Evolutionary conservation across 345 rosid genomes (phyloP).

Genomic region (Rubroshorea leprosula): DNA sequence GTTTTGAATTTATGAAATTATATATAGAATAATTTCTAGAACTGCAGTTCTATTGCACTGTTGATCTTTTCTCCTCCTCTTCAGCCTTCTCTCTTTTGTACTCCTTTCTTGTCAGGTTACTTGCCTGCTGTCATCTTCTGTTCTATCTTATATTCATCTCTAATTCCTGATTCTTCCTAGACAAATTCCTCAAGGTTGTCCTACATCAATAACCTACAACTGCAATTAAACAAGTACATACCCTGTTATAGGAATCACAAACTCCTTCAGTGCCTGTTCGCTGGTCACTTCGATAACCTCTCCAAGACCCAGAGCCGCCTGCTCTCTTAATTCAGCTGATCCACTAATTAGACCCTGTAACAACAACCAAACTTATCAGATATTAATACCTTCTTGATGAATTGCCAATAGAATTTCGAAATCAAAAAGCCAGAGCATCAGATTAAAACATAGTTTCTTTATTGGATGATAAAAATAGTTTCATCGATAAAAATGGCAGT

Average conservation of each 20-base stretch:
- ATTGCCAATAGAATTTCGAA: neutral
- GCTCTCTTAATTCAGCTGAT: conserved; percentile 89
- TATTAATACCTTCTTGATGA: neutral
- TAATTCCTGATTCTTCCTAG: too few species aligned
- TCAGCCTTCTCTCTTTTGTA: too few species aligned
- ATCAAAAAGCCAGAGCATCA: neutral
- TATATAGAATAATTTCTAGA: too few species aligned
- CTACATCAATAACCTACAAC: too few species aligned
- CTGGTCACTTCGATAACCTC: conserved; percentile 97
- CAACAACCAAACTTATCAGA: conserved; percentile 14
- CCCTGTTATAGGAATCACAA: conserved; percentile 97
- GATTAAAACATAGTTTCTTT: neutral
- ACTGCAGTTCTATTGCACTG: too few species aligned
- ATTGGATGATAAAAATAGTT: neutral
- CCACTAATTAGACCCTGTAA: conserved; percentile 82
- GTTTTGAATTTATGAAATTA: too few species aligned
- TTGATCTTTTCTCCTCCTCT: too few species aligned
- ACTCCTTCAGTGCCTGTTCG: conserved; percentile 77
- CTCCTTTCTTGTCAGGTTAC: too few species aligned
- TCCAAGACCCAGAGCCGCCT: conserved; percentile 96
- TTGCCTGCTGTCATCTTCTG: too few species aligned
- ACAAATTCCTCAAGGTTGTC: too few species aligned
- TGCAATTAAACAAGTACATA: too few species aligned
- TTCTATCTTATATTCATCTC: too few species aligned
- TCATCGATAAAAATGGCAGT: neutral